Percentiles rank a stretch among this genome's conserved stretches.
Evolutionary conservation across 2,329 filamentous ascomycete genomes (phyloP).

Genomic region (Epicoccum sorghinum): DNA sequence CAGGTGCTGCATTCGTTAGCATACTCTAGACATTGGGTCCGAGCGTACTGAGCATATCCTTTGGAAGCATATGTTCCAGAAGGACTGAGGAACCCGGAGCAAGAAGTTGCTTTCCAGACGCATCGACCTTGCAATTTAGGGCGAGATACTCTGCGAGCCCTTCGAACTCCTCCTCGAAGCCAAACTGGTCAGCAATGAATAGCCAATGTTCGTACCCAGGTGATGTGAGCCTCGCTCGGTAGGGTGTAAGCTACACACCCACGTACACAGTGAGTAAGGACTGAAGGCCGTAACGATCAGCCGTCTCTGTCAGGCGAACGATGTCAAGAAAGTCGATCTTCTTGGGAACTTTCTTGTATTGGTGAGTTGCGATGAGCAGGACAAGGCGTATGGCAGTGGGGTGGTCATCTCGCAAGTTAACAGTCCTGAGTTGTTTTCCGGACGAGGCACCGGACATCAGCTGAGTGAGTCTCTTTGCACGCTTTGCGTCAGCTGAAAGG

Average conservation of each 20-base stretch:
- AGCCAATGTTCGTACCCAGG: conserved; percentile 34
- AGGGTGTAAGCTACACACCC: conserved; percentile 18
- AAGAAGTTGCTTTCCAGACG: background rate
- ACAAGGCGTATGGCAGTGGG: conserved; percentile 38
- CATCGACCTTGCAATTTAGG: background rate
- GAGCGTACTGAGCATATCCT: conserved; percentile 6
- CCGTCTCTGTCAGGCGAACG: conserved; percentile 33
- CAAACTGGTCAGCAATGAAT: conserved; percentile 34
- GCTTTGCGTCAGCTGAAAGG: background rate
- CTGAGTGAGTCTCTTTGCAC: background rate
- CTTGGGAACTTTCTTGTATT: conserved; percentile 32
- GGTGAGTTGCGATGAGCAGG: conserved; percentile 41
- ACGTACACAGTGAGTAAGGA: conserved; percentile 18
- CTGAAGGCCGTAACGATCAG: conserved; percentile 35
- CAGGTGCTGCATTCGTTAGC: conserved; percentile 3
- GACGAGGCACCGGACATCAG: background rate
- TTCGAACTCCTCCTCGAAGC: conserved; percentile 25
- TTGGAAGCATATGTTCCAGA: background rate
- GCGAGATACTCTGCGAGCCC: conserved; percentile 13
- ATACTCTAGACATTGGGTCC: no score
- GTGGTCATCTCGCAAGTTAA: conserved; percentile 41
- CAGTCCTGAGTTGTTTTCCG: conserved; percentile 5
- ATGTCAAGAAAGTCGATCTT: conserved; percentile 30
- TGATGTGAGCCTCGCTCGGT: conserved; percentile 4
- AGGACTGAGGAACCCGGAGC: background rate